These are phyloP conservation scores for Saprolegnia diclina DNA, from an alignment of 352 stramenopile species.

Conservation along the genomic window DNA sequence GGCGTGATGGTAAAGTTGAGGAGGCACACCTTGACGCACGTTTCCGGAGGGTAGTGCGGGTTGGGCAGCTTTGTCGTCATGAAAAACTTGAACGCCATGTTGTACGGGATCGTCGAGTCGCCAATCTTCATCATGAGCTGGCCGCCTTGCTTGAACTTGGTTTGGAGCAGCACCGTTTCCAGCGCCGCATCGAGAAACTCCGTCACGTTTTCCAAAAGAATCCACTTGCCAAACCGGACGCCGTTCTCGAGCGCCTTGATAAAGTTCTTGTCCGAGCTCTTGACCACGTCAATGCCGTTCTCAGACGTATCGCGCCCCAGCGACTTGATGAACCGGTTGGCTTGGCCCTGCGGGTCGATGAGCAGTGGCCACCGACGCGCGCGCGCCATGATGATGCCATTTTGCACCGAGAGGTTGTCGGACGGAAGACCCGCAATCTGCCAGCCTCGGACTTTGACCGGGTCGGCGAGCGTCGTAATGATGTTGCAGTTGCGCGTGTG, in stretches of 20 bases:
- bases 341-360: conserved; percentile 91
- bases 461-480: conserved; percentile 84
- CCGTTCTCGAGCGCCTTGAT: conserved; percentile 86
- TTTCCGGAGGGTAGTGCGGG: conserved; percentile 89
- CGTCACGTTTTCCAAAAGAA: conserved; percentile 85
- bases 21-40: conserved; percentile 89
- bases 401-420: conserved; percentile 89
- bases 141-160: conserved; percentile 90
- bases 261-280: conserved; percentile 76
- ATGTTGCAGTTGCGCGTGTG: conserved; percentile 83
- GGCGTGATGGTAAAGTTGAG: conserved; percentile 92
- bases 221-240: conserved; percentile 89
- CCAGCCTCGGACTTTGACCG: conserved; percentile 87
- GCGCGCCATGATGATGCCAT: conserved; percentile 90
- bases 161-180: conserved; percentile 87
- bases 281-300: conserved; percentile 81
- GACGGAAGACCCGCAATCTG: conserved; percentile 87
- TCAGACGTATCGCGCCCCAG: conserved; percentile 80
- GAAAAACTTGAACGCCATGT: conserved; percentile 86
- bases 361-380: conserved; percentile 86
- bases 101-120: conserved; percentile 89
- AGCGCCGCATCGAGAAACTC: conserved; percentile 85
- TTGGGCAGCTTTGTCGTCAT: conserved; percentile 93
- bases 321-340: conserved; percentile 92
- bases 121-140: conserved; percentile 92